Evolutionary conservation across 2,329 filamentous ascomycete genomes (phyloP), one percentile per base, ranked within the genome.

Genomic region (Pseudomassariella vexata): DNA sequence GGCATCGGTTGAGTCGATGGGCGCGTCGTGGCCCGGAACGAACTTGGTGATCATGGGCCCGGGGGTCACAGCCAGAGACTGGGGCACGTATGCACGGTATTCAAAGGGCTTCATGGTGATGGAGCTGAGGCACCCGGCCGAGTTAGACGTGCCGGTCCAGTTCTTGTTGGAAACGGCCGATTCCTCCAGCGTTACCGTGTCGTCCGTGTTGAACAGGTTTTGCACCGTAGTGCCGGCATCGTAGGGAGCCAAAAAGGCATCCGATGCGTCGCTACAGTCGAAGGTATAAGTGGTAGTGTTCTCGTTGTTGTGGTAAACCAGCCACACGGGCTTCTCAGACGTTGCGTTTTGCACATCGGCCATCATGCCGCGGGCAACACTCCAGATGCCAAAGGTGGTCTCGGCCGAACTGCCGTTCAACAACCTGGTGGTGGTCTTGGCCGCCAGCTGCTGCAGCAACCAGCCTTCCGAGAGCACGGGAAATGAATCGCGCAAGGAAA

Each of bases 171-270:
- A 71, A 67, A 3, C 59, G 55, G 19, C 59, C 60, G 18, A 78
- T 53, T 3, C 59, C 66, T 30, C 21, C 9, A 23, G 21, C 21
- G n/a, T 23, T 9, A 65, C 57, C 41, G 76, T 68, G 21, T 79
- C 75, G 39, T 74, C 75, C 3, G 76, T 72, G 45, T 71, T 76
- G 47, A 79, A 76, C 9, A 79, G 49, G 45, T 76, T 79, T 46
- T 73, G 74, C 37, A 79, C 73, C 0, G 62, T 73, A 1, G 68
- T 74, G 12, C 63, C 65, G 3, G 53, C 48, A 6, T 61, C 51
- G 37, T 71, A 79, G 0, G 74, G 69, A 20, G 73, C 57, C 22
- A 78, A 54, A 20, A 77, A 57, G 4, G 70, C 70, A 6, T 55
- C 53, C 19, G 55, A 56, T 37, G 10, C 12, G 14, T n/a, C n/a